phyloP scores from a whole-genome alignment of 2,329 filamentous ascomycete species.

The Penicillium aurantiogriseum region DNA sequence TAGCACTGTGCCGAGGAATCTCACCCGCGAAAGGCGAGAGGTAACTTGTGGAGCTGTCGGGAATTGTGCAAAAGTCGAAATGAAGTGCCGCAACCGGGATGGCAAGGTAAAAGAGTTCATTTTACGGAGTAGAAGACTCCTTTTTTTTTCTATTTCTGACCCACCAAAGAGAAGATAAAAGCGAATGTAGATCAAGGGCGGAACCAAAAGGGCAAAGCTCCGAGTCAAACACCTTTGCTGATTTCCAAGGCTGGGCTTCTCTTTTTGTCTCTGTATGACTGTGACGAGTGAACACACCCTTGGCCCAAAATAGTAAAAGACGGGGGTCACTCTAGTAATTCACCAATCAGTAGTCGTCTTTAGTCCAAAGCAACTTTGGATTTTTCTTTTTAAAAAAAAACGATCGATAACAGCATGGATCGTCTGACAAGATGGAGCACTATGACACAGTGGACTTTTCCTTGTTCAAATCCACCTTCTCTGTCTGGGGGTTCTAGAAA shows the following conservation, averaged over 20 bases:
- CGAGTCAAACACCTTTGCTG: conserved; percentile 7
- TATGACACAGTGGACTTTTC: conserved; percentile 5
- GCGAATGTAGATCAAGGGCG: conserved; percentile 18
- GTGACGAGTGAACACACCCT: conserved; percentile 12
- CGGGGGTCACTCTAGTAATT: not conserved
- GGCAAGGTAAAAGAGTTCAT: not conserved
- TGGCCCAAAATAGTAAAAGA: conserved; percentile 2
- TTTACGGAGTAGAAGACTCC: not conserved
- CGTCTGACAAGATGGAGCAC: conserved; percentile 6
- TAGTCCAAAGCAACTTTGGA: not conserved
- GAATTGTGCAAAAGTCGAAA: conserved; percentile 5
- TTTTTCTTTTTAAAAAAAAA: not conserved
- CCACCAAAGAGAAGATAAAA: conserved; percentile 15
- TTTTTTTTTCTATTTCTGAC: conserved; percentile 4
- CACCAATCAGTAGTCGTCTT: conserved; percentile 5
- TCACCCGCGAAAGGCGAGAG: conserved; percentile 5
- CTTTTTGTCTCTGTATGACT: conserved; percentile 13
- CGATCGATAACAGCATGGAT: not conserved
- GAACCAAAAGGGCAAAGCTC: conserved; percentile 11
- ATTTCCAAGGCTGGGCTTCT: not conserved
- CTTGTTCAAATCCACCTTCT: conserved; percentile 3
- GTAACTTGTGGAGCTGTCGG: conserved; percentile 18
- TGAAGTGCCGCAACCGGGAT: conserved; percentile 11
- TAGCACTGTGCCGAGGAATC: conserved; percentile 15
- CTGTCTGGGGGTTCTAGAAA: conserved; percentile 30